These are phyloP conservation scores for Ophioceras dolichostomum DNA, from an alignment of 2,329 filamentous ascomycete genomes.

Conservation along the genomic window DNA sequence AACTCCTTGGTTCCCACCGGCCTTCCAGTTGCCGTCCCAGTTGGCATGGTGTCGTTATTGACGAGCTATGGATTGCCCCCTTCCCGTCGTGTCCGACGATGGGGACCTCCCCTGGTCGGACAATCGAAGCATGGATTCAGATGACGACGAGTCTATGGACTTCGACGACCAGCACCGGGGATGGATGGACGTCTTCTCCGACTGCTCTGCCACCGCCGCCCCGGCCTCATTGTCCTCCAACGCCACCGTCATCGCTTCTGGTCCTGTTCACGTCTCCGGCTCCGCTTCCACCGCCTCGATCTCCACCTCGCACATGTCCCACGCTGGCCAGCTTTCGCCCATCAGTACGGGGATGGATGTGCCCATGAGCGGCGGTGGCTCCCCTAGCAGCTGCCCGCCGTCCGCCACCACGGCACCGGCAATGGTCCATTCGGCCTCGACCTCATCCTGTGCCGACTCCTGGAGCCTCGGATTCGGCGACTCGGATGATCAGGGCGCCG, in stretches of 20 bases:
- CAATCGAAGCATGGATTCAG: constrained; percentile 30
- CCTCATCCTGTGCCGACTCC: constrained; percentile 32
- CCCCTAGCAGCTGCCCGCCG: constrained; percentile 10
- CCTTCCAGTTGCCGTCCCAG: constrained; percentile 3
- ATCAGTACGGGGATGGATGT: constrained; percentile 37
- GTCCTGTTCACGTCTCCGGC: constrained; percentile 19
- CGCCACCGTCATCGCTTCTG: constrained; percentile 13
- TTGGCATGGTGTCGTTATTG: constrained; percentile 28
- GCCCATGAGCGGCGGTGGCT: constrained; percentile 7
- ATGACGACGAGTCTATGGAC: constrained; percentile 23
- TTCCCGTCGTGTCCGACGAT: constrained; percentile 27
- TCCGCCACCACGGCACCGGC: constrained; percentile 22
- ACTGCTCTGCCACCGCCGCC: constrained; percentile 10
- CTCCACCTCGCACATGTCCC: constrained; percentile 16
- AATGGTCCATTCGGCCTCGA: constrained; percentile 31
- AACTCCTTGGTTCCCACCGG: constrained; percentile 1
- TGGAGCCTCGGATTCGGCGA: constrained; percentile 29
- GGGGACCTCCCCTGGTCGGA: constrained; percentile 32
- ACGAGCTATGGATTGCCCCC: constrained; percentile 34
- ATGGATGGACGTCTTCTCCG: constrained; percentile 19
- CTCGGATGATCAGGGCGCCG: constrained; percentile 5
- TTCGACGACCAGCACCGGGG: constrained; percentile 21
- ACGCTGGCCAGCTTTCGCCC: constrained; percentile 38
- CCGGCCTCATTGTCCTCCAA: constrained; percentile 17
- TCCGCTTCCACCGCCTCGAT: constrained; percentile 11